These are phyloP conservation scores for Colletotrichum sp. DNA, from an alignment of 2,329 filamentous ascomycete species.

Conservation along the genomic window DNA sequence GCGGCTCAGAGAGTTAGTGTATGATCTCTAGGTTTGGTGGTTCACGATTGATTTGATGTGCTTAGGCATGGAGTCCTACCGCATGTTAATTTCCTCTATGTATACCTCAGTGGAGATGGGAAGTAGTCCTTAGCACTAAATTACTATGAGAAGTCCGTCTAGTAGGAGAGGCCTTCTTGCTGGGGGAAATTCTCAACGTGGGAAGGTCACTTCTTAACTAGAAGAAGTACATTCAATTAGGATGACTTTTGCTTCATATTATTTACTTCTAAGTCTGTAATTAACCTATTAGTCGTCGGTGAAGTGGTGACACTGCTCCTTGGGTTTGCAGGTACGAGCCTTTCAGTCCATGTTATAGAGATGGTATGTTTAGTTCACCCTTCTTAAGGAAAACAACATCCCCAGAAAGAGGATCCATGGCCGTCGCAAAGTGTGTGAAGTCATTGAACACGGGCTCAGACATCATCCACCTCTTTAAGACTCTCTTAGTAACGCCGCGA, in stretches of 20 bases:
- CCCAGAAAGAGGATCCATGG: conserved; percentile 55
- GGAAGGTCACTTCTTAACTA: neutral
- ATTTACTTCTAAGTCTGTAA: neutral
- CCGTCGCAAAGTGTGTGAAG: conserved; percentile 59
- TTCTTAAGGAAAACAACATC: neutral
- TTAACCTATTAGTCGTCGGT: neutral
- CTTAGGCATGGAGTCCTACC: no score
- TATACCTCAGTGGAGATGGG: no score
- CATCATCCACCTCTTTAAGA: conserved; percentile 52
- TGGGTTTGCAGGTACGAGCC: fast-evolving
- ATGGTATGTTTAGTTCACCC: neutral
- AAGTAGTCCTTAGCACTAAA: fast-evolving
- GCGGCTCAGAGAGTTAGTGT: no score
- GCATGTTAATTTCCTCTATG: fast-evolving
- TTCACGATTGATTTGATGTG: no score
- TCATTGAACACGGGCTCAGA: conserved; percentile 62
- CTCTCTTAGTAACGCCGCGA: conserved; percentile 28
- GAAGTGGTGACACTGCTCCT: neutral
- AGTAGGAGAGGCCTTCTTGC: no score
- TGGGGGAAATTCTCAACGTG: neutral
- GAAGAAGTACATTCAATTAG: neutral
- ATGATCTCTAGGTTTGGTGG: no score
- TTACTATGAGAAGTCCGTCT: no score
- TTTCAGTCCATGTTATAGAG: neutral
- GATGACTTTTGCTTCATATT: neutral